Base-by-base conservation (phyloP, 306 rosid species). In the Dryas alaskensis region DNA sequence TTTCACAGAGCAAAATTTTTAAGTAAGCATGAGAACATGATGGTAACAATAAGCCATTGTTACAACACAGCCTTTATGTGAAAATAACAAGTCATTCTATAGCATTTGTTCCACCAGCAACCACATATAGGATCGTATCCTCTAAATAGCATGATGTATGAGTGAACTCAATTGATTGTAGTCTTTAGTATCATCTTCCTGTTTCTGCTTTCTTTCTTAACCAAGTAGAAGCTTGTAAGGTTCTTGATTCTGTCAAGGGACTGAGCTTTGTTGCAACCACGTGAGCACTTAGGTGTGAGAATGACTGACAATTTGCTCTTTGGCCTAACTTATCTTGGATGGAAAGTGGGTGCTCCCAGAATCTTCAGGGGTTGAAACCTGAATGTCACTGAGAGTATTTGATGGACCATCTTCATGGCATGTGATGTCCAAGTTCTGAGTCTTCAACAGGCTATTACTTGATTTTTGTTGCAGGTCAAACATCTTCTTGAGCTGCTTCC, bases 401-500 rank as follows among this genome's bases (percentile, higher is more conserved):
- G 75, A 76, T 42, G 78, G 75, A 13, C 58, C 65, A 25, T 67
- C 71, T 25, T 54, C 69, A 7, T 57, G 61, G 67, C 61, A 66
- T 59, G 72, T n/a, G 11, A 43, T 54, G 53, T 77, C 81, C 40
- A 44, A 25, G 22, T 69, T 76, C 25, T 44, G 58, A 53, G 78
- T 64, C 69, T 60, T 71, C 50, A 60, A 66, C 69, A 74, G 37
- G 52, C 50, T 58, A 53, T 70, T 72, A 47, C 61, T 66, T 65
- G 75, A 31, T 69, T 69, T 70, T 42, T 81, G 81, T 59, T 81
- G 88, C 66, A 72, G 57, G 61, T 84, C 84, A 72, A 84, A 72
- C 88, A 84, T 84, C 83, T 43, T 79, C 81, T 79, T 67, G 7
- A 84, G 79, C 69, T 73, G 79, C 79, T 65, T 69, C 71, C 88